Conservation (phyloP, 2,329 filamentous ascomycete species). For the Byssochlamys sp. region DNA sequence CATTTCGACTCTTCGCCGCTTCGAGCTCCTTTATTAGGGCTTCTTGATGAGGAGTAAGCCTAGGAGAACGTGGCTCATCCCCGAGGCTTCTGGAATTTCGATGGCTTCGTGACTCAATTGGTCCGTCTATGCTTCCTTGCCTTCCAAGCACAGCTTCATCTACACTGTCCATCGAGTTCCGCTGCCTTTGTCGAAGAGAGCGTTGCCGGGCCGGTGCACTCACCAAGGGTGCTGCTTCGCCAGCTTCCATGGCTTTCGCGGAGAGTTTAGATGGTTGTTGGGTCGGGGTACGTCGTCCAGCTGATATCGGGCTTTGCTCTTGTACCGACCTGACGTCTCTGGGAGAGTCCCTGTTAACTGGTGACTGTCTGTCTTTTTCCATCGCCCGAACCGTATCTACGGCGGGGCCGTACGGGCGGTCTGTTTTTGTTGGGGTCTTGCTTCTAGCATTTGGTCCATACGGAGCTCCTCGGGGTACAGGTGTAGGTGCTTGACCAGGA, state of each 20-base stretch:
- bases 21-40: conserved; percentile 80
- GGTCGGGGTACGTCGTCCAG: conserved; percentile 57
- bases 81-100: conserved; percentile 32
- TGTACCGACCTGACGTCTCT: conserved; percentile 28
- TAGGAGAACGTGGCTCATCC: conserved; percentile 38
- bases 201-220: conserved; percentile 37
- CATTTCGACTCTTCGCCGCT: conserved; percentile 71
- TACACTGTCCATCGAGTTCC: conserved; percentile 60
- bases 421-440: conserved; percentile 44
- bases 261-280: conserved; percentile 37
- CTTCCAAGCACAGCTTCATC: conserved; percentile 46
- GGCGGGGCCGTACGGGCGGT: conserved; percentile 37
- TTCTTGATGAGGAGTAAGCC: conserved; percentile 41
- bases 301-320: conserved; percentile 44
- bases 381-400: conserved; percentile 34
- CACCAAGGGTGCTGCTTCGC: conserved; percentile 36
- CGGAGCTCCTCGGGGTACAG: conserved; percentile 41
- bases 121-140: conserved; percentile 30
- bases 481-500: conserved; percentile 53
- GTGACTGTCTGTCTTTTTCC: conserved; percentile 40
- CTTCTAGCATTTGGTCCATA: conserved; percentile 28
- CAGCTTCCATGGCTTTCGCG: conserved; percentile 39
- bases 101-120: conserved; percentile 27
- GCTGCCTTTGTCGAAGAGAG: conserved; percentile 49
- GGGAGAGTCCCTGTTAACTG: conserved; percentile 35